phyloP scores from a whole-genome alignment of 2,329 filamentous ascomycete genomes.

The Penicillium sp. region DNA sequence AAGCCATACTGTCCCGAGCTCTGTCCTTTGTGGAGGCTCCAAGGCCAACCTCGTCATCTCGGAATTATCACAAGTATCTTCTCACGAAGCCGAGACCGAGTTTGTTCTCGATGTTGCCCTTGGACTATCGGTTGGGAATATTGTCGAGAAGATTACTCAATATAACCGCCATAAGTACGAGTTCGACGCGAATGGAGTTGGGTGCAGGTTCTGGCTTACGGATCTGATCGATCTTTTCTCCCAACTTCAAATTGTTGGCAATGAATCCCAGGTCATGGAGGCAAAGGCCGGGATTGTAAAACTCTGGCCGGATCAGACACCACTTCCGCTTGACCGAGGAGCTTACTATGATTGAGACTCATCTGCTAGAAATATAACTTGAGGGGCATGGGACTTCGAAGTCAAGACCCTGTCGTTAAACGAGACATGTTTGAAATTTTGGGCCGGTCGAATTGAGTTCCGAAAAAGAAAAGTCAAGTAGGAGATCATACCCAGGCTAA shows the following conservation, averaged over 20 bases:
- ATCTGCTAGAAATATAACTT: too few species aligned
- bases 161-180: constrained; percentile 28
- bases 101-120: constrained; percentile 14
- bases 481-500: too few species aligned
- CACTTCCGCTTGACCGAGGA: constrained; percentile 17
- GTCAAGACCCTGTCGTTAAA: too few species aligned
- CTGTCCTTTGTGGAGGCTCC: constrained; percentile 16
- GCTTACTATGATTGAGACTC: too few species aligned
- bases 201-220: constrained; percentile 24
- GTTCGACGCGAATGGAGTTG: constrained; percentile 25
- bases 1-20: constrained; percentile 14
- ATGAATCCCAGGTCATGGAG: constrained; percentile 11
- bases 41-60: constrained; percentile 26
- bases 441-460: too few species aligned
- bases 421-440: too few species aligned
- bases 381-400: too few species aligned
- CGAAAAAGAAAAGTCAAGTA: too few species aligned
- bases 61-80: constrained; percentile 4
- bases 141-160: constrained; percentile 13
- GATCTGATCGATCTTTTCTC: constrained; percentile 21
- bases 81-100: constrained; percentile 4
- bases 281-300: constrained; percentile 18
- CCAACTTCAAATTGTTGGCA: constrained; percentile 3
- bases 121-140: constrained; percentile 7
- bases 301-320: constrained; percentile 24